Base-by-base conservation (phyloP, 1,284 basidiomycete genomes). In the Trichosporon inkin region DNA sequence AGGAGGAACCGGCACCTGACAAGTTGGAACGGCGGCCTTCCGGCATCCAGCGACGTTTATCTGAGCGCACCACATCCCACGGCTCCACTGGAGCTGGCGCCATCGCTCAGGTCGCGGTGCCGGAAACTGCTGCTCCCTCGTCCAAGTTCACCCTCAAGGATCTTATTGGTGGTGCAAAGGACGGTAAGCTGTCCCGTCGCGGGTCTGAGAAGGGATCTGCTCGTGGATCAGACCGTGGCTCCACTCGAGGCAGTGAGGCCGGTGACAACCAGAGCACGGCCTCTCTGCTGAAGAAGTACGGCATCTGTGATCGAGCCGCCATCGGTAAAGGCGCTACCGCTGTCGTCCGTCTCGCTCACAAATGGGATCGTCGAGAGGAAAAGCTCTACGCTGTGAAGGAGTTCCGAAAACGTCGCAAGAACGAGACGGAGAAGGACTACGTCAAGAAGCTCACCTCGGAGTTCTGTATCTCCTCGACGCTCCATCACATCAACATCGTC, bases 321-420 rank as follows among this genome's bases (percentile, higher is more conserved):
- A 97, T 99, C 68, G 95, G 95, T 53, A 97, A 95, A 78, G 95
- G 95, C 37, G 96, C 95, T 11, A 99, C 95, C 6, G 93, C 91
- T 36, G 92, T 98, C 57, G 96, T 99, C 40, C 84, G 92, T 44
- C 84, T 99, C 3, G 96, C 94, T 37, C 95, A 99, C 81, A 98
- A 98, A 81, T 98, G 95, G 94, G 95, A 99, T 78, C 84, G 94
- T 62, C 86, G 83, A 34, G 93, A 95, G 72, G 96, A 99, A 80
- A 96, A 95, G 81, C 83, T 99, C n/a, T 99, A 98, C 71, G 95
- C 95, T 39, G 90, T 99, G 76, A 99, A 99, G 88, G 95, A 99
- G 81, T 98, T 99, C 84, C 88, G 95, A 61, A 97, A 97, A 78
- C 86, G 95, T 67, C 85, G 94, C 72, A 96, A 95, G 84, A 97